phyloP scores from a whole-genome alignment of 441 rosid genomes.

The Metrosideros polymorpha region DNA sequence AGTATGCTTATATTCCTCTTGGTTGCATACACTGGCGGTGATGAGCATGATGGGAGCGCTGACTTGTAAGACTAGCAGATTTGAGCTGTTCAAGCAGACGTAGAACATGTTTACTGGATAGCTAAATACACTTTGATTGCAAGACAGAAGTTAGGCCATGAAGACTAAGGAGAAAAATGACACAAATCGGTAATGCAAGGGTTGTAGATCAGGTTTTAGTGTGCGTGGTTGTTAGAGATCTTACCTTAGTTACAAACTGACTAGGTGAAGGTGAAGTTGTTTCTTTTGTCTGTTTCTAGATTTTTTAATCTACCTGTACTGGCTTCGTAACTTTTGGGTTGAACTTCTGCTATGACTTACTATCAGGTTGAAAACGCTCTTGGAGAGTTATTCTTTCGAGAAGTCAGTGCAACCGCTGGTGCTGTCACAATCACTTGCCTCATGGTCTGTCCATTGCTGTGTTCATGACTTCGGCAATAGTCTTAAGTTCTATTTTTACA shows the following conservation, averaged over 20 bases:
- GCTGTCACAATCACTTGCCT: conserved; percentile 85
- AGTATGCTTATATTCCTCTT: background rate
- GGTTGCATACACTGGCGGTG: background rate
- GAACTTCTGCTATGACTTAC: background rate
- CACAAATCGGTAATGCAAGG: background rate
- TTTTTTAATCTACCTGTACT: background rate
- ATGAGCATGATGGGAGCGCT: background rate
- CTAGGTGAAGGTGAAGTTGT: background rate
- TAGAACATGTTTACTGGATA: background rate
- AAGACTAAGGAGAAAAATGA: background rate
- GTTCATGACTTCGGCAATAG: background rate
- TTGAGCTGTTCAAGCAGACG: background rate
- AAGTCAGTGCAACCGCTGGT: conserved; percentile 68
- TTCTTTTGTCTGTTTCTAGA: background rate
- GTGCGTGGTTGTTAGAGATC: background rate
- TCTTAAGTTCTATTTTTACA: background rate
- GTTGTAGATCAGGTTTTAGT: background rate
- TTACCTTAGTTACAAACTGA: background rate
- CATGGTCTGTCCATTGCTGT: conserved; percentile 49
- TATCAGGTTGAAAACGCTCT: conserved; percentile 50
- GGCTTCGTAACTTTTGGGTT: background rate
- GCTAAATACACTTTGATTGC: background rate
- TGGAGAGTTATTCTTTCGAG: conserved; percentile 51
- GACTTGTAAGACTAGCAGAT: background rate
- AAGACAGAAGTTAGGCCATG: background rate